Percentiles rank a stretch among this genome's conserved stretches.
Conservation (phyloP, 2,329 filamentous ascomycete genomes). For the Cytospora piceae region DNA sequence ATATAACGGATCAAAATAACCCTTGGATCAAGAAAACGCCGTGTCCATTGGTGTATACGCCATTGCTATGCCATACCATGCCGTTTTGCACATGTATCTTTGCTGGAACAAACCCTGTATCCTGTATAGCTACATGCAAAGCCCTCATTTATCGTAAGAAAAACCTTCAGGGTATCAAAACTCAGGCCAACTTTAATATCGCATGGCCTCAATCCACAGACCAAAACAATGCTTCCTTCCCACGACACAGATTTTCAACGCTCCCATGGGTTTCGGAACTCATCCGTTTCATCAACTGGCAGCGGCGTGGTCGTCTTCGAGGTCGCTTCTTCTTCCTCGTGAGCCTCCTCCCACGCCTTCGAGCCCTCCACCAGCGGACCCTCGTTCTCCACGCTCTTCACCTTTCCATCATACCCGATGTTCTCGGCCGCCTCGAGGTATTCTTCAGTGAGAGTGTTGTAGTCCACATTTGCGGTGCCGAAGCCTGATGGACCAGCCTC, state of each 20-base stretch:
- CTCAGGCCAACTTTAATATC: not conserved
- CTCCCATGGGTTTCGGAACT: constrained; percentile 53
- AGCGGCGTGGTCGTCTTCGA: constrained; percentile 27
- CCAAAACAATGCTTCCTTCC: not conserved
- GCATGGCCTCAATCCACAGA: not conserved
- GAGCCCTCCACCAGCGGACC: constrained; percentile 29
- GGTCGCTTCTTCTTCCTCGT: constrained; percentile 18
- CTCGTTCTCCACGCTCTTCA: constrained; percentile 29
- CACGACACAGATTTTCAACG: not conserved
- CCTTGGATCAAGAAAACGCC: not conserved
- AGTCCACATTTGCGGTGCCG: constrained; percentile 30
- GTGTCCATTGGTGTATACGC: not conserved
- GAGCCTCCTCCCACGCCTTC: constrained; percentile 26
- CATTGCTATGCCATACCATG: not conserved
- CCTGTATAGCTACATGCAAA: constrained; percentile 4
- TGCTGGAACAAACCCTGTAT: not conserved
- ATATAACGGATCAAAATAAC: not conserved
- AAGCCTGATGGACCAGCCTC: constrained; percentile 36
- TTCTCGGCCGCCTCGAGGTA: constrained; percentile 35
- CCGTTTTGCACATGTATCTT: not conserved
- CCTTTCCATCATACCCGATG: constrained; percentile 28
- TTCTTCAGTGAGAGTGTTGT: constrained; percentile 29
- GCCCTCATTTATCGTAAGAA: constrained; percentile 3
- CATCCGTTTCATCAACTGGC: constrained; percentile 44
- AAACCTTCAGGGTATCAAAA: constrained; percentile 6